phyloP scores from a whole-genome alignment of 768 basidiomycete genomes.

The Calocera cornea region DNA sequence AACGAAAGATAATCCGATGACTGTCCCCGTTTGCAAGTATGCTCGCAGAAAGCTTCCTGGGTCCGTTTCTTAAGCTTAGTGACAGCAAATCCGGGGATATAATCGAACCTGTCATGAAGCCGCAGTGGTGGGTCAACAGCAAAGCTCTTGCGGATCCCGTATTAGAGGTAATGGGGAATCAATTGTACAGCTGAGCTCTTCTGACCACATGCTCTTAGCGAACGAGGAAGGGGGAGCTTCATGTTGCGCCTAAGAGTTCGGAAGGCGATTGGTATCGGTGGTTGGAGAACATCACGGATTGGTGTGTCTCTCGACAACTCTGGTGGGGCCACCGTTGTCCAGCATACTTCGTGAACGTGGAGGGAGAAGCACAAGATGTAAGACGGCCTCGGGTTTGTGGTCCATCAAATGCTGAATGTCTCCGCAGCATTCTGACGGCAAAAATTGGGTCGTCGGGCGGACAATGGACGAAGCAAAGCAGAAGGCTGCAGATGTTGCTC shows the following conservation, averaged over 20 bases:
- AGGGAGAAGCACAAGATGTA: constrained; percentile 59
- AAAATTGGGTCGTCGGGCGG: constrained; percentile 86
- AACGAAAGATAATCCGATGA: constrained; percentile 94
- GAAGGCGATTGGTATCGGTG: constrained; percentile 94
- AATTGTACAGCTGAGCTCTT: neutral
- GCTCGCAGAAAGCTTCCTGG: constrained; percentile 16
- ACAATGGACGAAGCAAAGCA: constrained; percentile 60
- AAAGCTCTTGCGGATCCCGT: constrained; percentile 82
- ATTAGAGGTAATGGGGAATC: constrained; percentile 43
- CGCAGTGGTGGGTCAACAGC: constrained; percentile 98
- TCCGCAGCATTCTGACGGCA: constrained; percentile 47
- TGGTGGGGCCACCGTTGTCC: constrained; percentile 99
- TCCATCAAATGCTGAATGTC: neutral
- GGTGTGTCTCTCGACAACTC: constrained; percentile 96
- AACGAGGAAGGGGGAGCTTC: constrained; percentile 73
- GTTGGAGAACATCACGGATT: constrained; percentile 91
- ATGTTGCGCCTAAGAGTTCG: constrained; percentile 68
- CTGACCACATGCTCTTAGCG: constrained; percentile 37
- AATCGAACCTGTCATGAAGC: constrained; percentile 88
- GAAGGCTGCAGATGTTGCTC: constrained; percentile 56
- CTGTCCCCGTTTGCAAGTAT: constrained; percentile 81
- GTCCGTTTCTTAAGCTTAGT: constrained; percentile 5
- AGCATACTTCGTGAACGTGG: constrained; percentile 80
- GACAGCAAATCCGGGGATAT: constrained; percentile 87
- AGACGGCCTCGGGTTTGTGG: constrained; percentile 15